Percentiles rank a stretch among this genome's conserved stretches.
phyloP scores from a whole-genome alignment of 1,139 yeast species.

The Candida albicans region DNA sequence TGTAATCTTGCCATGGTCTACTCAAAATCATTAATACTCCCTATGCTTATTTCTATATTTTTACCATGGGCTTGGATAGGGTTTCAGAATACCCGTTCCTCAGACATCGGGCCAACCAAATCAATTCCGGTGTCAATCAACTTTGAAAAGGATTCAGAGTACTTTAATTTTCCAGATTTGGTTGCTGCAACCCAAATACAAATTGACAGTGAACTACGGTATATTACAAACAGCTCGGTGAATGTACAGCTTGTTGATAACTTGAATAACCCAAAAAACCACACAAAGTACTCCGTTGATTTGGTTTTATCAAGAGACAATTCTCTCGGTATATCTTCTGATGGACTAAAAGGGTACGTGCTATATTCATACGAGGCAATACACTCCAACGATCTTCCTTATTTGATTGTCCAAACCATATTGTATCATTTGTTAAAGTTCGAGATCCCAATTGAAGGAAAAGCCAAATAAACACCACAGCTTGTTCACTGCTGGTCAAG shows the following conservation, averaged over 20 bases:
- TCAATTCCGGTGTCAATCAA: conserved; percentile 30
- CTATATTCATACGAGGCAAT: conserved; percentile 29
- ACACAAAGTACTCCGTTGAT: conserved; percentile 23
- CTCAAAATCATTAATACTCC: neutral
- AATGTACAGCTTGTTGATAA: conserved; percentile 22
- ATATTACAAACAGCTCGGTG: conserved; percentile 14
- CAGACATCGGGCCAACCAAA: neutral
- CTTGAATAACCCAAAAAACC: conserved; percentile 7
- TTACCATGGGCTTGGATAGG: neutral
- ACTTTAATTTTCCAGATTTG: conserved; percentile 50
- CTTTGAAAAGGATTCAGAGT: conserved; percentile 30
- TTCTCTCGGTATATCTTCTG: conserved; percentile 38
- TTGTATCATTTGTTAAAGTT: conserved; percentile 21
- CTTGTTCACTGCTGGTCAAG: no score
- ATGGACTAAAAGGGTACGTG: conserved; percentile 40
- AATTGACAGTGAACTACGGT: conserved; percentile 24
- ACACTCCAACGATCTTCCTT: conserved; percentile 46
- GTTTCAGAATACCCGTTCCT: neutral
- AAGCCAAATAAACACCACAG: neutral
- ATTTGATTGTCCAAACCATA: conserved; percentile 35
- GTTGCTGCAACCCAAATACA: conserved; percentile 44
- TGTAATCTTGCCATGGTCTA: neutral
- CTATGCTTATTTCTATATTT: neutral
- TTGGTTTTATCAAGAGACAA: conserved; percentile 30
- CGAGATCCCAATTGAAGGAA: neutral